Evolutionary conservation across 495 filamentous ascomycete genomes (phyloP).

Genomic region (Neurospora cerealis): DNA sequence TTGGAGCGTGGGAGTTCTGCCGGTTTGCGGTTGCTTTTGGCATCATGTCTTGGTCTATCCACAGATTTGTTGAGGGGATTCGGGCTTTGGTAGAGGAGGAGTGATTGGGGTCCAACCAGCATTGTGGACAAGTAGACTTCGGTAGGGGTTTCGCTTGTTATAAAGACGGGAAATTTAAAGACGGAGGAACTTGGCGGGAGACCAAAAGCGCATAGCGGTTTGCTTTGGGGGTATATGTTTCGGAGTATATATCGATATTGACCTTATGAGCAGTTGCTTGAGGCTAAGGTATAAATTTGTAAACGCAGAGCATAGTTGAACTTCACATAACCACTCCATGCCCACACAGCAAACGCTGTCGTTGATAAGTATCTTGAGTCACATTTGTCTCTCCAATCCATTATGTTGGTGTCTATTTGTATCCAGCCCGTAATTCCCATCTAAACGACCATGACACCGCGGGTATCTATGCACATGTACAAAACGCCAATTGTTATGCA

Average conservation of each 20-base stretch:
- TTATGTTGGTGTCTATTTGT: neutral
- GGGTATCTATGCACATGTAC: neutral
- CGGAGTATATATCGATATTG: neutral
- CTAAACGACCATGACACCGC: neutral
- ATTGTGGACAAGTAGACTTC: too few species aligned
- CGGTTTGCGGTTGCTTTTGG: neutral
- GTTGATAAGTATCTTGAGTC: neutral
- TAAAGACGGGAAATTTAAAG: too few species aligned
- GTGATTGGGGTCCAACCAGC: neutral
- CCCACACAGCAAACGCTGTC: neutral
- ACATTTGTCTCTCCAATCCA: neutral
- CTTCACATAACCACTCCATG: neutral
- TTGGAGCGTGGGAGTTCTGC: neutral
- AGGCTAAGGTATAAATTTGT: neutral
- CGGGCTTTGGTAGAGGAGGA: neutral
- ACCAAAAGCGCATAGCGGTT: too few species aligned
- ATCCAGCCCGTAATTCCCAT: neutral
- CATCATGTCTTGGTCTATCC: neutral
- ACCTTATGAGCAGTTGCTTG: neutral
- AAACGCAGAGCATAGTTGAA: neutral
- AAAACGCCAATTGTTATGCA: neutral
- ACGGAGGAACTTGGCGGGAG: too few species aligned
- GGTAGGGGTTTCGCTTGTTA: too few species aligned
- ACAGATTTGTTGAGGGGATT: neutral
- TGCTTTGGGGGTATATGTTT: neutral